phyloP scores from a whole-genome alignment of 345 rosid species.

The Eutrema yunnanense region DNA sequence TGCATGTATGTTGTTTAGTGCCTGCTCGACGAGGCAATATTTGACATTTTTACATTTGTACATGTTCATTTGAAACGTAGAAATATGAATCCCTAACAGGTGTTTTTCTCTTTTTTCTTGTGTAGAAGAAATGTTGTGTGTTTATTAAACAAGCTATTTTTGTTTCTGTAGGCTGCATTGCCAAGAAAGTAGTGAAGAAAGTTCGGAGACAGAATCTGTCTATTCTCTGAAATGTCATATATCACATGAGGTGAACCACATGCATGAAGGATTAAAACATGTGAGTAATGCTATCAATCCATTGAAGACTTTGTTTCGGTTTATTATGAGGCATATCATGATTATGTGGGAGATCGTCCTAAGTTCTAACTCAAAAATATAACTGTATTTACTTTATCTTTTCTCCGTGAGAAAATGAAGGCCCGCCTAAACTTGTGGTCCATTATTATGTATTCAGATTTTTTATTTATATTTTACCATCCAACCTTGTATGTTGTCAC shows the following conservation, averaged over 20 bases:
- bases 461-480: not conserved
- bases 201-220: slow-evolving; percentile 65
- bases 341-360: not conserved
- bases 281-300: slow-evolving; percentile 40
- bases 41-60: not conserved
- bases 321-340: not conserved
- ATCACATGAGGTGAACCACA: slow-evolving; percentile 95
- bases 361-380: not conserved
- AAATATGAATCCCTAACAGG: not conserved
- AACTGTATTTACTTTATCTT: not conserved
- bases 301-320: slow-evolving; percentile 1
- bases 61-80: not conserved
- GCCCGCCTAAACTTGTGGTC: not conserved
- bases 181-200: slow-evolving; percentile 64
- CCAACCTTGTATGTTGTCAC: not conserved
- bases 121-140: not conserved
- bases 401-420: not conserved
- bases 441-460: not conserved
- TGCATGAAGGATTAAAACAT: slow-evolving; percentile 93
- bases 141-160: not conserved
- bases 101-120: not conserved
- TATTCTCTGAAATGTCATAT: slow-evolving; percentile 95
- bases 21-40: not conserved
- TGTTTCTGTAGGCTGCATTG: slow-evolving; percentile 59
- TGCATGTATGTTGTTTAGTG: not conserved